A percentile compares a stretch with the other conserved stretches of the same genome.
These are phyloP conservation scores for Phytophthora nicotianae DNA, from an alignment of 352 stramenopile genomes.

Conservation along the genomic window DNA sequence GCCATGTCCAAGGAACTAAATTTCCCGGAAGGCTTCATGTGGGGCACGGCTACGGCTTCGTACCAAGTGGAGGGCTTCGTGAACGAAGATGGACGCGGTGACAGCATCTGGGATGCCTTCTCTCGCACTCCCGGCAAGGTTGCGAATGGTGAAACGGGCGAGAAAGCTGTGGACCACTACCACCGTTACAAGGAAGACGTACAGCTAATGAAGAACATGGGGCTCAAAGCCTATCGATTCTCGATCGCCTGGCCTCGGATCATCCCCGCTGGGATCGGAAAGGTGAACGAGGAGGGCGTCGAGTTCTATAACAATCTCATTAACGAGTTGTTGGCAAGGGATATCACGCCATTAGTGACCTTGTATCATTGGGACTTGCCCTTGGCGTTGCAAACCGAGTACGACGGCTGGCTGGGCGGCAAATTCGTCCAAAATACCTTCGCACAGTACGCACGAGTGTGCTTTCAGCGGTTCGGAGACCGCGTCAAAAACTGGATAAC, in stretches of 20 bases:
- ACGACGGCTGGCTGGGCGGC: constrained; percentile 70
- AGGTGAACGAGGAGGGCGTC: constrained; percentile 87
- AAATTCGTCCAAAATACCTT: constrained; percentile 68
- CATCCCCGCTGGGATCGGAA: constrained; percentile 72
- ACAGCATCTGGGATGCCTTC: constrained; percentile 93
- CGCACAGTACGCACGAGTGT: constrained; percentile 84
- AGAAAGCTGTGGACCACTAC: constrained; percentile 92
- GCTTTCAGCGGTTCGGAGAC: constrained; percentile 91
- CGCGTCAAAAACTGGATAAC: constrained; percentile 94
- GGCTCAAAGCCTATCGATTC: constrained; percentile 91
- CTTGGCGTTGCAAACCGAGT: constrained; percentile 79
- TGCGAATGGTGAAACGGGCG: constrained; percentile 75
- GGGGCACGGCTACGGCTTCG: constrained; percentile 86
- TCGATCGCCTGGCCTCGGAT: constrained; percentile 93
- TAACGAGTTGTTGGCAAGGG: constrained; percentile 76
- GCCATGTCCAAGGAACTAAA: constrained; percentile 40
- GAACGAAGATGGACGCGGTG: constrained; percentile 83
- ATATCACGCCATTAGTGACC: constrained; percentile 92
- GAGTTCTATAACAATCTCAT: constrained; percentile 93
- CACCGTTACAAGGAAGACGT: constrained; percentile 90
- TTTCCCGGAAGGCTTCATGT: constrained; percentile 79
- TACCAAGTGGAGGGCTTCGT: constrained; percentile 94
- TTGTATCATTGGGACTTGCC: constrained; percentile 97
- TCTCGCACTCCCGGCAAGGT: constrained; percentile 64
- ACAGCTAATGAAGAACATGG: constrained; percentile 89